phyloP scores from a whole-genome alignment of 495 filamentous ascomycete genomes.

The Melanomma pulvis-pyrius region DNA sequence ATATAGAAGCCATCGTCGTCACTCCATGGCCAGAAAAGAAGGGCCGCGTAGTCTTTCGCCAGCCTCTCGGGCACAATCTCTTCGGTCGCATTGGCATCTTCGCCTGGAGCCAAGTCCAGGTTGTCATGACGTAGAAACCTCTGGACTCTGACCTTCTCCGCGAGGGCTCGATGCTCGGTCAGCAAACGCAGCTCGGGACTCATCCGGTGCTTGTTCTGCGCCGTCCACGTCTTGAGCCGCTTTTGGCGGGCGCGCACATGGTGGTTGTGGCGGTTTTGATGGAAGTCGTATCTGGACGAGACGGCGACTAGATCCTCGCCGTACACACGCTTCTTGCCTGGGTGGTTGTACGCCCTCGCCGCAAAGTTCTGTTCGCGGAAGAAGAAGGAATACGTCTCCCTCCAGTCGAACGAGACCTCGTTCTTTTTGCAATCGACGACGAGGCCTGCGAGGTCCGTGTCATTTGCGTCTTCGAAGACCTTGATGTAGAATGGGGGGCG shows the following conservation, averaged over 20 bases:
- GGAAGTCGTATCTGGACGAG: not conserved
- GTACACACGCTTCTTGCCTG: not conserved
- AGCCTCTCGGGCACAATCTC: constrained; percentile 21
- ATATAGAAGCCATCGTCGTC: constrained; percentile 8
- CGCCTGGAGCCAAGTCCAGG: not conserved
- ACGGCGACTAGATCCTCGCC: not conserved
- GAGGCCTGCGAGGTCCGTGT: constrained; percentile 20
- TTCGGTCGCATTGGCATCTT: not conserved
- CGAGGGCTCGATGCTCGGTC: not conserved
- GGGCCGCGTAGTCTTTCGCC: constrained; percentile 15
- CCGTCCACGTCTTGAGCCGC: constrained; percentile 8
- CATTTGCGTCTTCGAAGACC: constrained; percentile 15
- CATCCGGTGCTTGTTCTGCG: constrained; percentile 22
- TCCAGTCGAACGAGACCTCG: constrained; percentile 27
- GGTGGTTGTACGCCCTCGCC: not conserved
- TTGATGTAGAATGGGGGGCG: constrained; percentile 22
- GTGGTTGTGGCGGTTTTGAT: not conserved
- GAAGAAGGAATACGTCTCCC: constrained; percentile 17
- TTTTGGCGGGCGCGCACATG: constrained; percentile 11
- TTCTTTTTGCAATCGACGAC: constrained; percentile 13
- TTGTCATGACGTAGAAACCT: constrained; percentile 3
- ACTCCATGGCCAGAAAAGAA: constrained; percentile 19
- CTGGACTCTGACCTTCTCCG: not conserved
- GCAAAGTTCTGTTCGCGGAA: constrained; percentile 22
- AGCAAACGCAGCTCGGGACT: constrained; percentile 3